A percentile compares a stretch with the other conserved stretches of the same genome.
Conservation (phyloP, 163 green algal species). For the Coccomyxa subellipsoidea region DNA sequence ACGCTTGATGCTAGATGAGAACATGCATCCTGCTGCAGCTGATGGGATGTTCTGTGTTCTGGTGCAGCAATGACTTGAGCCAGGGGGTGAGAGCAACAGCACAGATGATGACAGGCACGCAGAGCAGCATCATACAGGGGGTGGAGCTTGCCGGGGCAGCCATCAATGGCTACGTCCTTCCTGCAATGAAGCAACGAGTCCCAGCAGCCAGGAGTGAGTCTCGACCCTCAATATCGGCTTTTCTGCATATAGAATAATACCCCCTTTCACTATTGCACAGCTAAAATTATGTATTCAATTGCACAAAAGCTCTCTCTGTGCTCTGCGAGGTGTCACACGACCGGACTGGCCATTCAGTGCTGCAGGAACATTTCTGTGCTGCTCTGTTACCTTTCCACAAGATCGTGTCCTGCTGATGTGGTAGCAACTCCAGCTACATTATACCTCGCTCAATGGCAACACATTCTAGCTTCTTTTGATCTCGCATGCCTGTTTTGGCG, state of each 20-base stretch:
- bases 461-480: not conserved
- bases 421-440: no score
- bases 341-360: no score
- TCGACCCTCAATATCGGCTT: not conserved
- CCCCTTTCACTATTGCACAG: not conserved
- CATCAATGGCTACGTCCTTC: not conserved
- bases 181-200: not conserved
- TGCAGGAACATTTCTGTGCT: not conserved
- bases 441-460: not conserved
- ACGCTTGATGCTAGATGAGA: not conserved
- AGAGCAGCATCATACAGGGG: not conserved
- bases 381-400: not conserved
- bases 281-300: not conserved
- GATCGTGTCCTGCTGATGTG: no score
- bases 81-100: not conserved
- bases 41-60: not conserved
- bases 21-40: not conserved
- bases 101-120: constrained; percentile 14
- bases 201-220: not conserved
- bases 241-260: not conserved
- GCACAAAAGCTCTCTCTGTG: no score
- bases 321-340: no score
- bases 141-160: not conserved
- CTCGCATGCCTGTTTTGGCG: not conserved
- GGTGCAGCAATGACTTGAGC: constrained; percentile 15